These are phyloP conservation scores for Mortierella sp. DNA, from an alignment of 371 early-diverging fungal species.

Conservation along the genomic window DNA sequence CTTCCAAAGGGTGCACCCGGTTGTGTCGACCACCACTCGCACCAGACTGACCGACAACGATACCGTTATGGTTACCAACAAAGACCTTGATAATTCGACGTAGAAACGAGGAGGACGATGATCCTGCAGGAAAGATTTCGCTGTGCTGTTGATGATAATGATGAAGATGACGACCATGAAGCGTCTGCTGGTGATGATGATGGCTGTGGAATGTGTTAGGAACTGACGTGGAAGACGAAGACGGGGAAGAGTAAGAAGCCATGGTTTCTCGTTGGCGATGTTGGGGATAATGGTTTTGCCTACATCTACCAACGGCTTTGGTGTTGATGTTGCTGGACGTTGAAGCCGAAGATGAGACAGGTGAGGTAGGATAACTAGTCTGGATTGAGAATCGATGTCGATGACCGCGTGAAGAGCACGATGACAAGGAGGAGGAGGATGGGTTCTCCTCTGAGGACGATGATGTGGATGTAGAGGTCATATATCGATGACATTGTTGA, in stretches of 20 bases:
- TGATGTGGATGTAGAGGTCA: conserved; percentile 6
- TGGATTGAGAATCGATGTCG: conserved; percentile 26
- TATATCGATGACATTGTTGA: conserved; percentile 11
- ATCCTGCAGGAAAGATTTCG: too few relatives aligned
- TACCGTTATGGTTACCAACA: conserved; percentile 16
- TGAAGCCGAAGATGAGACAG: not conserved
- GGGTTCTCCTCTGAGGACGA: not conserved
- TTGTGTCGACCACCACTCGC: conserved; percentile 3
- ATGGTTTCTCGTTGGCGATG: not conserved
- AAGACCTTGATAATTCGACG: conserved; percentile 31
- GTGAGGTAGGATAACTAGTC: too few relatives aligned
- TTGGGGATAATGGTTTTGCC: not conserved
- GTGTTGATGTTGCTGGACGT: not conserved
- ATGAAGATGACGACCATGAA: too few relatives aligned
- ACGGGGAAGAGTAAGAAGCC: conserved; percentile 12
- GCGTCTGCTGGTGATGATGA: too few relatives aligned
- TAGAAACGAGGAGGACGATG: too few relatives aligned
- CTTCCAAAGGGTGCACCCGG: conserved; percentile 11
- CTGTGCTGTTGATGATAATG: too few relatives aligned
- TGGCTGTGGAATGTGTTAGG: too few relatives aligned
- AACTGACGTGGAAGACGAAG: too few relatives aligned
- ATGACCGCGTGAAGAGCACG: conserved; percentile 12
- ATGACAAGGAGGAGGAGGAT: too few relatives aligned
- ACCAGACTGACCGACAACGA: not conserved
- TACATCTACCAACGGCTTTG: not conserved